Evolutionary conservation across 129 eudicot species (phyloP), one percentile per base, ranked within the genome.

Genomic region (Daucus carota): DNA sequence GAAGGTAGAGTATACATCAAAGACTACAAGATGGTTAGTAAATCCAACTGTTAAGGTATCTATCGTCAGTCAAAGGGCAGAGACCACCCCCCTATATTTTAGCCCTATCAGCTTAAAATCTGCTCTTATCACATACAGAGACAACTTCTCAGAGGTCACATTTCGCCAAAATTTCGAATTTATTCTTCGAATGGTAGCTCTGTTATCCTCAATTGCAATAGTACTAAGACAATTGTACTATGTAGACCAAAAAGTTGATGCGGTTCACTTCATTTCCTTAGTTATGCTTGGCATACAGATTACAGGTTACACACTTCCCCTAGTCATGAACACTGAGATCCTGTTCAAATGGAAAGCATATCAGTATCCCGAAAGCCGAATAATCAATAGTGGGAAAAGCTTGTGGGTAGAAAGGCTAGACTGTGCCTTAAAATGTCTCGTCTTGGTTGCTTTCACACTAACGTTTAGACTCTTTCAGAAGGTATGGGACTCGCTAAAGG

Each of bases 21-120:
- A 72, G 47, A 80, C 66, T 42, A 42, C 80, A 24, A 69, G 80
- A 70, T 80, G 84, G 84, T 59, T 80, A 10, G 32, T 52, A 42
- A 76, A 80, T 72, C 84, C 76, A 59, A 75, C 40, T 15, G 68
- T 38, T 3, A 68, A 59, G 45, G 24, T 81, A 41, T 52, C 84
- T 6, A 76, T 81, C 24, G 8, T 20, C 75, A 81, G 84, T 65
- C 59, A 54, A 70, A 54, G 80, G n/a, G 16, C 26, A 13, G 28
- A 75, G 50, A 33, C 28, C 8, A 73, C 75, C 72, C 72, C 41
- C 15, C 46, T 81, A 16, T 76, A 69, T 76, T 75, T 81, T 16
- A 76, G 40, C 42, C 74, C 79, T 6, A 47, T 75, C 69, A 50
- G 41, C 47, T 17, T 66, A 14, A 74, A 29, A 32, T 68, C 79